Conservation (phyloP, 768 basidiomycete genomes). For the Lentinus brumalis region DNA sequence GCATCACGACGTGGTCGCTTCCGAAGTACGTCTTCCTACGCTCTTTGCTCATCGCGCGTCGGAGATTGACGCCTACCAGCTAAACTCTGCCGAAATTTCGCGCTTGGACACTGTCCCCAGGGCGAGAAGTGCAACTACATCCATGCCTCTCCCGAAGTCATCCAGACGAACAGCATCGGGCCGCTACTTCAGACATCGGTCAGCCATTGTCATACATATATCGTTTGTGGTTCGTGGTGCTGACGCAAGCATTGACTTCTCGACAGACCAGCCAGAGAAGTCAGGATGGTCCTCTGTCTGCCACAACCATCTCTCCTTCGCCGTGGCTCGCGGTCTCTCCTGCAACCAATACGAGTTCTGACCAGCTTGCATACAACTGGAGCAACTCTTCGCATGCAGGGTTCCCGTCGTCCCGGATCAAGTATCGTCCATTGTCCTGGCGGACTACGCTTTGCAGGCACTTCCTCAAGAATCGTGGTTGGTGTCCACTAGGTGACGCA, state of each 20-base stretch:
- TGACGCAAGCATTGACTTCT: conserved; percentile 6
- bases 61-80: conserved; percentile 25
- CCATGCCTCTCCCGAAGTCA: conserved; percentile 29
- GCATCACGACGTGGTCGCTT: conserved; percentile 15
- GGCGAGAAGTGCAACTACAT: conserved; percentile 42
- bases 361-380: conserved; percentile 13
- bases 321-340: conserved; percentile 15
- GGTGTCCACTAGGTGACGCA: conserved; percentile 43
- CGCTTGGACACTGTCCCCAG: conserved; percentile 39
- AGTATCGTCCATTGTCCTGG: conserved; percentile 31
- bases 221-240: neutral
- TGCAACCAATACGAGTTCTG: conserved; percentile 13
- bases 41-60: neutral
- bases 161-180: conserved; percentile 7
- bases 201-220: neutral
- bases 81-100: conserved; percentile 40
- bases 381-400: neutral
- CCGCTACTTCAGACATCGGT: conserved; percentile 9
- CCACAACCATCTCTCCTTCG: conserved; percentile 5
- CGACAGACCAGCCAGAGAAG: conserved; percentile 3
- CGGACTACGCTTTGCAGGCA: conserved; percentile 44
- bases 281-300: neutral
- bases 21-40: conserved; percentile 17
- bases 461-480: conserved; percentile 43
- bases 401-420: conserved; percentile 14